Base-by-base conservation (phyloP, 139 green algal species). In the Chlamydomonas urium region DNA sequence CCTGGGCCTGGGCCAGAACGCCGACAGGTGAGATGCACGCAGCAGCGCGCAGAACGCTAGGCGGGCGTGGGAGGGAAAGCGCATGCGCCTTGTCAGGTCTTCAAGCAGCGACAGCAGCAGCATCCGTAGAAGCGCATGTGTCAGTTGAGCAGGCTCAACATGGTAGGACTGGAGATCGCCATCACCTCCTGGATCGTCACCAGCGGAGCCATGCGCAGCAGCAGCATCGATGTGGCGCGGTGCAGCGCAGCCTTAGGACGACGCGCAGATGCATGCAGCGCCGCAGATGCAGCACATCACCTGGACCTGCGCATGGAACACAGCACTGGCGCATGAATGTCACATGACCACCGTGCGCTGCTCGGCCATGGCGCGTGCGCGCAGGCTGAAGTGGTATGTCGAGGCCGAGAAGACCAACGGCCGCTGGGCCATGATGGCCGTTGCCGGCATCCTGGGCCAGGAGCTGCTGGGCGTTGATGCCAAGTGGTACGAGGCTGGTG, bases 381-480 rank as follows among this genome's bases (percentile, higher is more conserved):
- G 60, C 63, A 71, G 63, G 36, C 24, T 71, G 10, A 71, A 71
- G 63, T 71, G 90, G 88, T 94, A 88, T 45, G 75, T 69, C 28
- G 91, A 96, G 85, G 92, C 75, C 35, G 92, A 97, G 85, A 86
- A 90, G 77, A 93, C 78, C 80, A 97, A 97, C 72, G 92, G 85
- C 70, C 83, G 92, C 53, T 95, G 87, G 89, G 91, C 91, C 36
- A 97, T 97, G 92, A 79, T 84, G 50, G 92, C 89, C 17, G 77
- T 83, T 50, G 77, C 66, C 17, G 77, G 77, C 38, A 83, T 83
- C 77, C 66, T 83, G 26, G 81, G 82, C 77, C 81, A 75, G 21
- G 87, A 91, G 67, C 35, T 73, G 38, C 42, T 85, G 26, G 83
- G 86, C 71, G 69, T 89, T 45, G 47, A 76, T 45, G 77, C 77